Evolutionary conservation across 768 basidiomycete genomes (phyloP).

Genomic region (Zangia roseola): DNA sequence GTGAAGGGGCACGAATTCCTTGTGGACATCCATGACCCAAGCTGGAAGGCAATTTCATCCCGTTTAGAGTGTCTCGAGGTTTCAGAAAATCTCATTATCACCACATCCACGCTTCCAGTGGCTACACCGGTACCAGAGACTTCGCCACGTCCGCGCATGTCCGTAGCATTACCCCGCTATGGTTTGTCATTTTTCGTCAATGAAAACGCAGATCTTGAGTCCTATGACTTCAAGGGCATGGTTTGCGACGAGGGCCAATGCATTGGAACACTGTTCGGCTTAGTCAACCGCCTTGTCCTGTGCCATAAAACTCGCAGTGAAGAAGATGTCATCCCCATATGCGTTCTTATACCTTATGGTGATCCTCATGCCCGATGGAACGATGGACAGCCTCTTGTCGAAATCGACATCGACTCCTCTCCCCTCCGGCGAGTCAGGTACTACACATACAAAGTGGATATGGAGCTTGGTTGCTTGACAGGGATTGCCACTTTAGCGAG

Average conservation of each 20-base stretch:
- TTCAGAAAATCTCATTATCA: neutral
- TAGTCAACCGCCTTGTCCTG: conserved; percentile 33
- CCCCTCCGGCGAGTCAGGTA: neutral
- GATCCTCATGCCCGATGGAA: too few relatives aligned
- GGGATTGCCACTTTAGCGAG: conserved; percentile 21
- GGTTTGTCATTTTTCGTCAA: conserved; percentile 39
- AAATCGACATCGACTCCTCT: neutral
- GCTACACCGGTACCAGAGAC: too few relatives aligned
- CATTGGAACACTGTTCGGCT: conserved; percentile 41
- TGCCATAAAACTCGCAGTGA: conserved; percentile 9
- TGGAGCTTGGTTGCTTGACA: conserved; percentile 24
- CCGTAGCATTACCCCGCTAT: conserved; percentile 35
- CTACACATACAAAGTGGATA: conserved; percentile 8
- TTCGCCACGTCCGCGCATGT: neutral
- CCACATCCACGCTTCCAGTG: neutral
- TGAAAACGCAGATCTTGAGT: conserved; percentile 31
- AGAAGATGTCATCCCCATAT: neutral
- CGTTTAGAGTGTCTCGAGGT: neutral
- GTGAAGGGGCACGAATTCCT: neutral
- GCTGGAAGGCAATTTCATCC: conserved; percentile 17
- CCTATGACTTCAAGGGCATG: conserved; percentile 37
- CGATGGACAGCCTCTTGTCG: too few relatives aligned
- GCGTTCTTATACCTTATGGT: conserved; percentile 13
- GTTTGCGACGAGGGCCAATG: conserved; percentile 38
- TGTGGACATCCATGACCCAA: conserved; percentile 17